A percentile compares a stretch with the other conserved stretches of the same genome.
Conservation (phyloP, 306 rosid genomes). For the Rosa chinensis region DNA sequence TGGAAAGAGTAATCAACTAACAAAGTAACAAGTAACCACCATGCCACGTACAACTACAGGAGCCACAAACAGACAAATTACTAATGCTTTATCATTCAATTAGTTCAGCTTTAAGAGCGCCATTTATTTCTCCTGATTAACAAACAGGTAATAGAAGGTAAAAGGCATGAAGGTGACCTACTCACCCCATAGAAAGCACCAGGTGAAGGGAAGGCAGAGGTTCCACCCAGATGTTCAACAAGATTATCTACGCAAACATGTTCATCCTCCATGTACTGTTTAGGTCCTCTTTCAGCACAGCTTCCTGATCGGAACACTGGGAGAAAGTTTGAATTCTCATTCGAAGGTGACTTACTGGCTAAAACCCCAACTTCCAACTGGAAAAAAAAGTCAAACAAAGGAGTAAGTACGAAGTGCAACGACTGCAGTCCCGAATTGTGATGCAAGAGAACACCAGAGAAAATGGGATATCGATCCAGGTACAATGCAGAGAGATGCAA, state of each 20-base stretch:
- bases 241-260: slow-evolving; percentile 73
- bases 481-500: too few relatives aligned
- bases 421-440: not conserved
- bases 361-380: slow-evolving; percentile 55
- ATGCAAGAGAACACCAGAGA: not conserved
- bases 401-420: not conserved
- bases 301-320: slow-evolving; percentile 82
- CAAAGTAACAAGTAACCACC: not conserved
- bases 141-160: not conserved
- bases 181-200: slow-evolving; percentile 84
- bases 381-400: not conserved
- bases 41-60: not conserved
- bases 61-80: not conserved
- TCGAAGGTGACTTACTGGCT: slow-evolving; percentile 48
- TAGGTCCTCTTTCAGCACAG: slow-evolving; percentile 85
- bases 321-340: slow-evolving; percentile 49
- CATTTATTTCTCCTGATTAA: not conserved
- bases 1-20: not conserved
- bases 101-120: not conserved
- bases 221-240: slow-evolving; percentile 48
- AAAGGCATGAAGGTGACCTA: slow-evolving; percentile 19
- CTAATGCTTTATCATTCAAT: not conserved
- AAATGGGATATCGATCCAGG: too few relatives aligned
- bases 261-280: slow-evolving; percentile 85
- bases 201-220: slow-evolving; percentile 47